phyloP scores from a whole-genome alignment of 768 basidiomycete species.

The Neoboletus magnificus region DNA sequence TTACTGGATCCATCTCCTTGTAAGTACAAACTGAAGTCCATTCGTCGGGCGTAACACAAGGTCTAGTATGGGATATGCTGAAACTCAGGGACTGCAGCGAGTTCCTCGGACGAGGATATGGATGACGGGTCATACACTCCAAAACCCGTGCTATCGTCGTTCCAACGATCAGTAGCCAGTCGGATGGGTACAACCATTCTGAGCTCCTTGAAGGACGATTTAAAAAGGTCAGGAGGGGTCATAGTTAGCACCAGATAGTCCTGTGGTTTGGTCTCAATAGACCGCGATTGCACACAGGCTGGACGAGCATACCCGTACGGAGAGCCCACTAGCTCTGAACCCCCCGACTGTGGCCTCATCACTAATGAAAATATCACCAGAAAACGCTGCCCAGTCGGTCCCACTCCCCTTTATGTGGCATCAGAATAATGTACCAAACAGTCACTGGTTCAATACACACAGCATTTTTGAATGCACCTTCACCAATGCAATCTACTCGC shows the following conservation, averaged over 20 bases:
- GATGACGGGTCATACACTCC: slow-evolving; percentile 10
- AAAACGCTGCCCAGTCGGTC: slow-evolving; percentile 56
- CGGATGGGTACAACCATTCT: slow-evolving; percentile 62
- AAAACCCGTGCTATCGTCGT: slow-evolving; percentile 32
- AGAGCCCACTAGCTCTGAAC: slow-evolving; percentile 63
- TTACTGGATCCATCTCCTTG: neutral
- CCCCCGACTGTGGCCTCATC: slow-evolving; percentile 51
- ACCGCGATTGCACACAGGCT: neutral
- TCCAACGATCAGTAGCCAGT: slow-evolving; percentile 62
- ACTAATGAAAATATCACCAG: slow-evolving; percentile 57
- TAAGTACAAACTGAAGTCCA: neutral
- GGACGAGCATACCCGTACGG: slow-evolving; percentile 48
- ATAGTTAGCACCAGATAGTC: slow-evolving; percentile 65
- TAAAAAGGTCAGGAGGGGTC: slow-evolving; percentile 52
- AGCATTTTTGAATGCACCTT: slow-evolving; percentile 55
- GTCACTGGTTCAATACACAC: slow-evolving; percentile 35
- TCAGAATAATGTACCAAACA: slow-evolving; percentile 2
- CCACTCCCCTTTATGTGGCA: slow-evolving; percentile 51
- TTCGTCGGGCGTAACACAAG: neutral
- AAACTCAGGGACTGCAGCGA: slow-evolving; percentile 10
- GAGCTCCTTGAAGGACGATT: slow-evolving; percentile 55
- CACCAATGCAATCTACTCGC: slow-evolving; percentile 61
- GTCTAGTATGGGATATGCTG: neutral
- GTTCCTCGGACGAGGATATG: slow-evolving; percentile 26
- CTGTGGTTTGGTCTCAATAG: slow-evolving; percentile 32